Percentiles rank a stretch among this genome's conserved stretches.
phyloP scores from a whole-genome alignment of 352 stramenopile species.

The Pythium phragmitis region DNA sequence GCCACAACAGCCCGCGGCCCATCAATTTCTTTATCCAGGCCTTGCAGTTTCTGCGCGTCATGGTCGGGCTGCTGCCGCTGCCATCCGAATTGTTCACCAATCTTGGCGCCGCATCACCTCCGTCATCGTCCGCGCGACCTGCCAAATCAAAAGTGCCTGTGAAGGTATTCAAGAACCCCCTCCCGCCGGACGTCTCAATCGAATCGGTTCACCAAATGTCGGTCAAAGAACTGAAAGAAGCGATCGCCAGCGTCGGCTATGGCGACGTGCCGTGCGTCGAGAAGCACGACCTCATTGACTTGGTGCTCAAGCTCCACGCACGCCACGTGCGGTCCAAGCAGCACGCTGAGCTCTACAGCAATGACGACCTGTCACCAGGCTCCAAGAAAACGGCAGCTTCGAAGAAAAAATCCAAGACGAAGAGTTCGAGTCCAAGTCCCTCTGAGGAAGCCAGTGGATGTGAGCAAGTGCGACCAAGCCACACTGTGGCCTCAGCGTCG shows the following conservation, averaged over 20 bases:
- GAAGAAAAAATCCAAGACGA: conserved; percentile 2
- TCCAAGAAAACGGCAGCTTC: too few species aligned
- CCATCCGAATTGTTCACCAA: conserved; percentile 55
- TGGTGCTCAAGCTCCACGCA: conserved; percentile 78
- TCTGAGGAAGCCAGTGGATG: background rate
- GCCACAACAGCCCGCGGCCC: conserved; percentile 76
- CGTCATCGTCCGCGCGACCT: conserved; percentile 24
- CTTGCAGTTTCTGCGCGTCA: conserved; percentile 77
- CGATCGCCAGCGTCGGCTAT: conserved; percentile 66
- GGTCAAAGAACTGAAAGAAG: conserved; percentile 79
- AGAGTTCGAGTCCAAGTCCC: background rate
- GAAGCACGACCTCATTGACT: conserved; percentile 78
- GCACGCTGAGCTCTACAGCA: conserved; percentile 38
- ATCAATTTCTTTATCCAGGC: conserved; percentile 80
- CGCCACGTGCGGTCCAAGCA: conserved; percentile 43
- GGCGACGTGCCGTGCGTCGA: conserved; percentile 76
- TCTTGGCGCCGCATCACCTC: conserved; percentile 24
- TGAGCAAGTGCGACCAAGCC: background rate
- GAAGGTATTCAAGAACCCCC: conserved; percentile 69
- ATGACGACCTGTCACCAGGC: conserved; percentile 25
- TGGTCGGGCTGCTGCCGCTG: conserved; percentile 72
- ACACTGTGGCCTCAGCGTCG: background rate
- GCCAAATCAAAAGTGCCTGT: conserved; percentile 36
- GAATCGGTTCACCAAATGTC: conserved; percentile 71
- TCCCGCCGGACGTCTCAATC: conserved; percentile 46